These are phyloP conservation scores for Leptographium galeiforme DNA, from an alignment of 2,329 filamentous ascomycete genomes.

Conservation along the genomic window DNA sequence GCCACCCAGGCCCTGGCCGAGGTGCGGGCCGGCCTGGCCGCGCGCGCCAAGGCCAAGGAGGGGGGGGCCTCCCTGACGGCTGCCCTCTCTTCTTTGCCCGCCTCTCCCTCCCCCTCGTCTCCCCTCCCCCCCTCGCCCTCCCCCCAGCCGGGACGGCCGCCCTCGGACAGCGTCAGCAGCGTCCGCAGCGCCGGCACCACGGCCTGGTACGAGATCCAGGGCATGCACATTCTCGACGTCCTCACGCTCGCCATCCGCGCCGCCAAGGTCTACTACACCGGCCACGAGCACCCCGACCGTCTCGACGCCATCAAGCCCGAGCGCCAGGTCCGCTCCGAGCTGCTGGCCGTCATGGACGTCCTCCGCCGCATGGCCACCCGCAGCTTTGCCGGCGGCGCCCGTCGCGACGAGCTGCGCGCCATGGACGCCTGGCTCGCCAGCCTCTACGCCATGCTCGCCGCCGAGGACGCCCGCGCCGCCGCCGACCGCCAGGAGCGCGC, in stretches of 20 bases:
- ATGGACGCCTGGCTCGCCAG: slow-evolving; percentile 70
- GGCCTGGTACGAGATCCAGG: slow-evolving; percentile 76
- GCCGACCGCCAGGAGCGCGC: slow-evolving; percentile 57
- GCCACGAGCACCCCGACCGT: slow-evolving; percentile 75
- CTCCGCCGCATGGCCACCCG: slow-evolving; percentile 83
- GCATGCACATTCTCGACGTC: slow-evolving; percentile 82
- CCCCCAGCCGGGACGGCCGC: slow-evolving; percentile 4
- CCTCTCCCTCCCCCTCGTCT: not conserved
- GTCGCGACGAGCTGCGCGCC: slow-evolving; percentile 59
- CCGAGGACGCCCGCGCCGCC: slow-evolving; percentile 66
- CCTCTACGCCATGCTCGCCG: slow-evolving; percentile 61
- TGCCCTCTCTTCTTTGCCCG: not conserved
- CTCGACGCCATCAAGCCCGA: slow-evolving; percentile 81
- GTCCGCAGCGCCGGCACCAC: slow-evolving; percentile 14
- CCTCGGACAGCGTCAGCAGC: slow-evolving; percentile 8
- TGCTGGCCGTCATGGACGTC: slow-evolving; percentile 78
- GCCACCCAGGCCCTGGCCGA: slow-evolving; percentile 56
- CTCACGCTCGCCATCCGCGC: slow-evolving; percentile 91
- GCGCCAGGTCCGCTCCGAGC: slow-evolving; percentile 67
- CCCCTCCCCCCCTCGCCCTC: not conserved
- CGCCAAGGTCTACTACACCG: slow-evolving; percentile 91
- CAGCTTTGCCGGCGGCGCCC: slow-evolving; percentile 73
- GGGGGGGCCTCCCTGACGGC: slow-evolving; percentile 1
- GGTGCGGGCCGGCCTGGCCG: slow-evolving; percentile 14
- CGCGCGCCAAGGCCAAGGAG: slow-evolving; percentile 18